Conservation (phyloP, 768 basidiomycete genomes). For the Pulveroboletus sp. region DNA sequence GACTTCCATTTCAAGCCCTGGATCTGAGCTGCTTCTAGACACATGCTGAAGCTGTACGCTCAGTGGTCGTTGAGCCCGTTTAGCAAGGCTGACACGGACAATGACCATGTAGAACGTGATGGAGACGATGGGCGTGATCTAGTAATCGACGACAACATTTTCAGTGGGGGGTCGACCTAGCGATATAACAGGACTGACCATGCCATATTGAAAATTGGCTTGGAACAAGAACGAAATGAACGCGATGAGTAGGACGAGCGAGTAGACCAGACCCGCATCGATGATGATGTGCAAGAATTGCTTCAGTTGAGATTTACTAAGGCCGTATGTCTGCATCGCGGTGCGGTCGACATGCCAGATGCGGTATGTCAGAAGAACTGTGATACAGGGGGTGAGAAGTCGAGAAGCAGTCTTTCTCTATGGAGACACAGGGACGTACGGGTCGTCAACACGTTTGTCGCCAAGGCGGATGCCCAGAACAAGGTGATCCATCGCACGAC, state of each 20-base stretch:
- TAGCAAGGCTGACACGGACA: slow-evolving; percentile 32
- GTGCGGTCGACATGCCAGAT: slow-evolving; percentile 31
- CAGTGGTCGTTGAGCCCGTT: neutral
- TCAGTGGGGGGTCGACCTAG: neutral
- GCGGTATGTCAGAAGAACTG: slow-evolving; percentile 29
- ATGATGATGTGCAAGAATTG: slow-evolving; percentile 29
- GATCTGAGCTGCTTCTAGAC: neutral
- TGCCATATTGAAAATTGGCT: slow-evolving; percentile 33
- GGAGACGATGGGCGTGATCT: slow-evolving; percentile 38
- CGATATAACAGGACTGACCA: slow-evolving; percentile 22
- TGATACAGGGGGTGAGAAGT: neutral
- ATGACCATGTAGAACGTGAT: slow-evolving; percentile 46
- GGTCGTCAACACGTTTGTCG: slow-evolving; percentile 33
- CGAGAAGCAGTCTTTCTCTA: neutral
- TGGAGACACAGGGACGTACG: slow-evolving; percentile 11
- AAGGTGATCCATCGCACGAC: slow-evolving; percentile 33
- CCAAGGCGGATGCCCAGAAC: slow-evolving; percentile 34
- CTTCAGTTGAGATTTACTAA: slow-evolving; percentile 8
- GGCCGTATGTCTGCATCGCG: slow-evolving; percentile 10
- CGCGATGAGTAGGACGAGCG: slow-evolving; percentile 32
- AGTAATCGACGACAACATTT: too few relatives aligned
- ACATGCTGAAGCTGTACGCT: neutral
- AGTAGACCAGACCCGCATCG: slow-evolving; percentile 39
- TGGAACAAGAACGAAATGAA: slow-evolving; percentile 28
- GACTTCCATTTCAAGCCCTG: slow-evolving; percentile 1